phyloP scores from a whole-genome alignment of 805 yeast species.

The Pichia eremophila region DNA sequence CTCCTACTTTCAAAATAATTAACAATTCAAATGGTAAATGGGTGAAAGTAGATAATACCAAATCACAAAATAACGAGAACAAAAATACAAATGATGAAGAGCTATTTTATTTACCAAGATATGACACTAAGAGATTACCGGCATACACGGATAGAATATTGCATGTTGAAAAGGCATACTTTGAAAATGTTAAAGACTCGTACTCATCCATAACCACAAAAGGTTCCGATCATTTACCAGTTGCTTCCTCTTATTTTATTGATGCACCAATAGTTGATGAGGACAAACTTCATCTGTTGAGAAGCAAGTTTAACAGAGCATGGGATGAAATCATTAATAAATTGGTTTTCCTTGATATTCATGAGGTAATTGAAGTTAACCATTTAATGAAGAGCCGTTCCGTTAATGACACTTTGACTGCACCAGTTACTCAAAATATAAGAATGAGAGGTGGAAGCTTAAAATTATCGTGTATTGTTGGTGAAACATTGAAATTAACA shows the following conservation, averaged over 20 bases:
- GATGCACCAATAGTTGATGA: constrained; percentile 29
- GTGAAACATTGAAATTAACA: constrained; percentile 7
- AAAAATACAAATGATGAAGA: not conserved
- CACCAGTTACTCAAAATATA: not conserved
- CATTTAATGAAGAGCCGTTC: constrained; percentile 5
- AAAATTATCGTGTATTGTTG: constrained; percentile 2
- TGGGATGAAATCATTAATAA: constrained; percentile 17
- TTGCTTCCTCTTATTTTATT: constrained; percentile 29
- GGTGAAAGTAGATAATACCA: not conserved
- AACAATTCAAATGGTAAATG: constrained; percentile 6
- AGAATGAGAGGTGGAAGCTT: not conserved
- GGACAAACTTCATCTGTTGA: constrained; percentile 26
- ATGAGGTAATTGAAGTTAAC: constrained; percentile 9
- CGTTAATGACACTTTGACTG: constrained; percentile 22
- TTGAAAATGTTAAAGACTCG: constrained; percentile 9
- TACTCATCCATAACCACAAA: constrained; percentile 18
- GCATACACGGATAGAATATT: constrained; percentile 54
- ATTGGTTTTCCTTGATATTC: constrained; percentile 33
- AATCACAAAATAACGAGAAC: not conserved
- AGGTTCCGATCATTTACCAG: constrained; percentile 52
- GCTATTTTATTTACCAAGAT: constrained; percentile 10
- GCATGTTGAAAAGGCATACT: constrained; percentile 22
- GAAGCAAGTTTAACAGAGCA: constrained; percentile 27
- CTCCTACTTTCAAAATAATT: constrained; percentile 45
- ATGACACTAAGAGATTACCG: constrained; percentile 35